Evolutionary conservation across 148 eudicot species (phyloP).

Genomic region (Rhododendron griersonianum): DNA sequence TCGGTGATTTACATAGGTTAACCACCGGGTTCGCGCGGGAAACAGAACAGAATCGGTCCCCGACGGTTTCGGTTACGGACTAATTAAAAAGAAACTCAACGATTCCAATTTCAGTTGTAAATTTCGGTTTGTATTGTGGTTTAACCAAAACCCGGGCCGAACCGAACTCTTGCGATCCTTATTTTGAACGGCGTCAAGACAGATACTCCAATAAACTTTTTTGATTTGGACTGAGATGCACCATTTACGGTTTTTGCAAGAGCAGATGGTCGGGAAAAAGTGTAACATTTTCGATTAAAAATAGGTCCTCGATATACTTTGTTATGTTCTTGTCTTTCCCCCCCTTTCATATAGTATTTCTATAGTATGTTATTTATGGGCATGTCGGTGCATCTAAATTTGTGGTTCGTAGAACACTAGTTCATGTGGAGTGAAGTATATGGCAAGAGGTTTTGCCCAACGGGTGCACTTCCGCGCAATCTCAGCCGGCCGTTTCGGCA

Average conservation of each 20-base stretch:
- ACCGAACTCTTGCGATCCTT: too few species aligned
- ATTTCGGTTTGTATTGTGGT: not conserved
- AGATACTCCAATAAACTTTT: not conserved
- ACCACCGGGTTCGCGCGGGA: not conserved
- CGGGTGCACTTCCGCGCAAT: too few species aligned
- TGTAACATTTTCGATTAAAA: not conserved
- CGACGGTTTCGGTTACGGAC: too few species aligned
- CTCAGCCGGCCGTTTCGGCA: too few species aligned
- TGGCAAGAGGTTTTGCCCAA: too few species aligned
- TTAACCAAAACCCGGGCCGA: not conserved
- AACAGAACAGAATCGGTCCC: not conserved
- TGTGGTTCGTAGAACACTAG: not conserved
- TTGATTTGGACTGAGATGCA: not conserved
- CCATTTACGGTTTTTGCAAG: not conserved
- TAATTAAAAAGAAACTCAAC: too few species aligned
- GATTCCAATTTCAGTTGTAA: too few species aligned
- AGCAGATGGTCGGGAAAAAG: not conserved
- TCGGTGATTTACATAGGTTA: too few species aligned
- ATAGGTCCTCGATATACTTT: not conserved
- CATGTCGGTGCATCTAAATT: not conserved
- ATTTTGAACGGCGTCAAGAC: not conserved
- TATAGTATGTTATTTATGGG: not conserved
- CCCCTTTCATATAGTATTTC: not conserved
- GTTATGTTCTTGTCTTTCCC: not conserved
- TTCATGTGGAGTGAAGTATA: too few species aligned